Percentiles rank a stretch among this genome's conserved stretches.
Conservation (phyloP, 2,329 filamentous ascomycete species). For the Fusarium cicatricum region DNA sequence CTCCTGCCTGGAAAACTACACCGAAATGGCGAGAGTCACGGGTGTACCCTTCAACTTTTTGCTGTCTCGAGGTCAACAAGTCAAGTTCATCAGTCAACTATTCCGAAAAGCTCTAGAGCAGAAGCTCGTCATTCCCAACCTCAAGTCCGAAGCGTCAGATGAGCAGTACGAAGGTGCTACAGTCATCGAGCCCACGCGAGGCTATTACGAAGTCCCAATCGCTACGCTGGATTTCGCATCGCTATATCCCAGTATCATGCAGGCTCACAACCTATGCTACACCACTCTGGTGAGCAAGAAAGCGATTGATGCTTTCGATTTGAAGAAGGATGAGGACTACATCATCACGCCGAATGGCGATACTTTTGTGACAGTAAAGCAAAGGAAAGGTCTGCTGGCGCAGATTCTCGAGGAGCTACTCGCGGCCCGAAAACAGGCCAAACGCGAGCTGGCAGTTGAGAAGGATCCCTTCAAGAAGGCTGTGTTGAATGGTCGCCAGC, state of each 20-base stretch:
- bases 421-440: constrained; percentile 91
- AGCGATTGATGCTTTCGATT: constrained; percentile 75
- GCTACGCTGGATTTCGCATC: constrained; percentile 99
- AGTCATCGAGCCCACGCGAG: constrained; percentile 93
- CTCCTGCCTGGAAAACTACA: constrained; percentile 98
- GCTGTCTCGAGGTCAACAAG: constrained; percentile 90
- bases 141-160: constrained; percentile 73
- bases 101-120: constrained; percentile 96
- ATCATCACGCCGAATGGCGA: constrained; percentile 96
- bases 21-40: constrained; percentile 99
- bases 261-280: constrained; percentile 98
- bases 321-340: constrained; percentile 93
- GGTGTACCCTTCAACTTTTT: constrained; percentile 97
- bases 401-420: constrained; percentile 97
- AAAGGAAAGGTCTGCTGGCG: constrained; percentile 89
- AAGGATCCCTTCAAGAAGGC: constrained; percentile 98
- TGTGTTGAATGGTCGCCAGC: constrained; percentile 94
- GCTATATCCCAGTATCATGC: constrained; percentile 98
- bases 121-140: constrained; percentile 91
- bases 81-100: constrained; percentile 97
- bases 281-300: constrained; percentile 83
- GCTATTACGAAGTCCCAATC: constrained; percentile 94
- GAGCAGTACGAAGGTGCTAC: constrained; percentile 98
- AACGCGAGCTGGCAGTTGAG: constrained; percentile 86
- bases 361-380: constrained; percentile 86